A percentile compares a stretch with the other conserved stretches of the same genome.
These are phyloP conservation scores for Leccinum incarnatum DNA, from an alignment of 768 basidiomycete genomes.

Conservation along the genomic window DNA sequence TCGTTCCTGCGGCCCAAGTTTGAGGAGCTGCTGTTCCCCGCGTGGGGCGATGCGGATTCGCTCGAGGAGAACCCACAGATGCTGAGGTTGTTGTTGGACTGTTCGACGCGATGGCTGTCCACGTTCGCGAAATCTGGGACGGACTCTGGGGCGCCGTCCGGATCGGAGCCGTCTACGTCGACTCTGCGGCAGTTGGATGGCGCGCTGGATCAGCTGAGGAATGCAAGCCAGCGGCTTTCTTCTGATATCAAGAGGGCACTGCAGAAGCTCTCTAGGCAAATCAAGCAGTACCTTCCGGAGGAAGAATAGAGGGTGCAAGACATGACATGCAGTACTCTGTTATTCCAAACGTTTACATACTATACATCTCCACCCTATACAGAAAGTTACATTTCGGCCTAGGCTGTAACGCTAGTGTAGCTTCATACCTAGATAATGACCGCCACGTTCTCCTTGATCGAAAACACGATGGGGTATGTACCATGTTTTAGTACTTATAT, in stretches of 20 bases:
- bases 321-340: background rate
- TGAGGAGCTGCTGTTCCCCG: slow-evolving; percentile 2
- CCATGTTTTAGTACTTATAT: too few relatives aligned
- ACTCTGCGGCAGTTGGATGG: background rate
- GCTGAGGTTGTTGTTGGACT: background rate
- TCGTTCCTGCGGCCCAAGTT: slow-evolving; percentile 1
- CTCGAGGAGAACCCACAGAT: slow-evolving; percentile 8
- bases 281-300: background rate
- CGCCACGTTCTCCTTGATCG: background rate
- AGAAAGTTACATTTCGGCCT: background rate
- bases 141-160: background rate
- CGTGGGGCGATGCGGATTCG: slow-evolving; percentile 4
- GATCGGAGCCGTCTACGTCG: background rate
- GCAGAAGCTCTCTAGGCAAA: background rate
- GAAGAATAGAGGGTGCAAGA: too few relatives aligned
- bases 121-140: background rate
- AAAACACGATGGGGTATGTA: slow-evolving; percentile 34
- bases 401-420: background rate
- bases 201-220: background rate
- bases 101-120: background rate
- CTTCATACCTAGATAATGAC: background rate
- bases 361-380: background rate
- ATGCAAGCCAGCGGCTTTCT: background rate
- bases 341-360: background rate
- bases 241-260: slow-evolving; percentile 3